Evolutionary conservation across 257 asterid species (phyloP), one percentile per base, ranked within the genome.

Genomic region (Verbascum thapsus): DNA sequence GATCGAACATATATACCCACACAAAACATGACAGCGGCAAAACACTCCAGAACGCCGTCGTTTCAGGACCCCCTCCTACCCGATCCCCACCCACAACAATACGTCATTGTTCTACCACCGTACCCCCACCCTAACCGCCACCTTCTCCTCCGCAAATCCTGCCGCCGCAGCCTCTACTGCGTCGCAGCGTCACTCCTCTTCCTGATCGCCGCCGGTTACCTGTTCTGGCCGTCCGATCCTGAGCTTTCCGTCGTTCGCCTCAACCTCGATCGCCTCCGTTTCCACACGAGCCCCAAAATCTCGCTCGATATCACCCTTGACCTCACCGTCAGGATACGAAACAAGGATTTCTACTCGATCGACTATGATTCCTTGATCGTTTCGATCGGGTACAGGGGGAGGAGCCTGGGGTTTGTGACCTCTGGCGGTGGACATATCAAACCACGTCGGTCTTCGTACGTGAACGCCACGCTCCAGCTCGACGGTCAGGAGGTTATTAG

Each of bases 211-310:
- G 80, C 84, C 64, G 63, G 64, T 10, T 86, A 80, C 72, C 58
- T 94, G 58, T 67, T 94, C 63, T 94, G 86, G 88, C 99, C 99
- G 0, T 84, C 95, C 60, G 80, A 85, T 45, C 99, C 99, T 2
- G 58, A 78, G 0, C 66, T 94, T 68, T 78, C 94, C 61, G 43
- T 90, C 52, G 85, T 78, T 12, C 88, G 90, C 53, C 67, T 90
- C 63, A 78, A 49, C 47, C 89, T 94, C 69, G 79, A 79, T 17
- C 73, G 74, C 79, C 74, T 94, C 64, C 74, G 62, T 20, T 37
- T 90, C 74, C 85, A 80, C 66, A 44, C 78, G 0, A 49, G 64
- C 64, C 96, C 99, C 10, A 22, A 50, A 42, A 20, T 75, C 34
- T 74, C 95, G 4, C 43, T 94, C 61, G 96, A 90, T 50, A 59